Base-by-base conservation (phyloP, 2,329 filamentous ascomycete genomes). In the Lithohypha guttulata region DNA sequence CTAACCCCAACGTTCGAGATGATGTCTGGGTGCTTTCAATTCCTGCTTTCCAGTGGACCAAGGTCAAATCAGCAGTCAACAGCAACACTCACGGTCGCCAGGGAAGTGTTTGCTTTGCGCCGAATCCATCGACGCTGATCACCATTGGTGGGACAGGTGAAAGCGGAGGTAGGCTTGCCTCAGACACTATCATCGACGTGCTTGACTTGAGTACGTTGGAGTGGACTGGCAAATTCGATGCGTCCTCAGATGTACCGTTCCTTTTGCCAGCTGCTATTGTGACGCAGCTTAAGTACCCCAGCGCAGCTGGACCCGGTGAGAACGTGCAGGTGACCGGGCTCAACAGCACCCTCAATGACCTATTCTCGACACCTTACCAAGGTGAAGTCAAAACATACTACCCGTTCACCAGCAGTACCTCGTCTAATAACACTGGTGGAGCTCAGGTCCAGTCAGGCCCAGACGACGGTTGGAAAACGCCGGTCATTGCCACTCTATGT, bases 61-160 rank as follows among this genome's bases (percentile, higher is more conserved):
- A 55, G 25, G 45, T 41, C 21, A 48, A 7, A 5, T 17, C n/a
- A 7, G 53, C 38, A 2, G 45, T 49, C 31, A 40, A 43, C 4
- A 53, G 55, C 3, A 23, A 21, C 21, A 14, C 20, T 13, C 48
- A 50, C 22, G 56, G 54, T 13, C 52, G 56, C 22, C 51, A 50
- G 13, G 50, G 51, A 2, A 55, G 62, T 43, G 48, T 51, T 21
- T 63, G 60, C 41, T 43, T 58, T 17, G 56, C 53, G 36, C 45
- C 55, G 1, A 60, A 73, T 53, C 77, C 78, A 0, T 63, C 71
- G 17, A 53, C 63, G 42, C 62, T 64, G 60, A 49, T 63, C 23
- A 55, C 61, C 11, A 39, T 63, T 15, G 61, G 60, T 4, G 61
- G 61, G 2, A 26, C 46, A 8, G 37, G 43, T 28, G 5, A 5